A percentile compares a stretch with the other conserved stretches of the same genome.
Evolutionary conservation across 345 rosid species (phyloP).

Genomic region (Microthlaspi erraticum): DNA sequence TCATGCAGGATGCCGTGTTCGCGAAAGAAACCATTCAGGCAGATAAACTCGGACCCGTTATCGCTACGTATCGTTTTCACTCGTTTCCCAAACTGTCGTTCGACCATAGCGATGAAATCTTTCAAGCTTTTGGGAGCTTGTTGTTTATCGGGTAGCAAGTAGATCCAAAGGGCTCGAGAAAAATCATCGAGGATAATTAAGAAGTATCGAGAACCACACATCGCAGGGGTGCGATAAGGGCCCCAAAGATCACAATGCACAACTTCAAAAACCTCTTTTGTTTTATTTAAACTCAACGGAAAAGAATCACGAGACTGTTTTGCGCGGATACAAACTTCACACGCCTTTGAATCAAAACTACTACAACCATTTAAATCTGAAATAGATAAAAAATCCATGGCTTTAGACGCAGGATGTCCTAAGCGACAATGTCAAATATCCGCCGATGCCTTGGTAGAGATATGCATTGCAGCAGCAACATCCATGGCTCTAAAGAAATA

Average conservation of each 20-base stretch:
- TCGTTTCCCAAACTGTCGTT: not conserved
- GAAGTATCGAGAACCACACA: not conserved
- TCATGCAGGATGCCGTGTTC: no score
- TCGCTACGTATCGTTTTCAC: not conserved
- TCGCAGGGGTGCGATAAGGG: not conserved
- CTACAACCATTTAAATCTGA: not conserved
- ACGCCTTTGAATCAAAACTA: not conserved
- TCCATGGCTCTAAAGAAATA: not conserved
- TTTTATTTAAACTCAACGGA: not conserved
- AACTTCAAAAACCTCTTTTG: not conserved
- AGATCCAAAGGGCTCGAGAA: not conserved
- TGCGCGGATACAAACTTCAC: not conserved
- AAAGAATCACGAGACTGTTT: not conserved
- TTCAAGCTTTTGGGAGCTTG: not conserved
- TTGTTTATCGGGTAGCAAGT: not conserved
- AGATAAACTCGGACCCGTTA: not conserved
- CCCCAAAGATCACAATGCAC: not conserved
- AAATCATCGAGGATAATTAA: no score
- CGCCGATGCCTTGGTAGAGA: no score
- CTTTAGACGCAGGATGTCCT: no score
- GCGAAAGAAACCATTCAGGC: not conserved
- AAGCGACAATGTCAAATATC: no score
- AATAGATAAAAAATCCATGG: no score
- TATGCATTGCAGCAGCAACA: no score
- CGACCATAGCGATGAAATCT: not conserved